Evolutionary conservation across 2,329 filamentous ascomycete species (phyloP).

Genomic region (Paecilomyces variotii): DNA sequence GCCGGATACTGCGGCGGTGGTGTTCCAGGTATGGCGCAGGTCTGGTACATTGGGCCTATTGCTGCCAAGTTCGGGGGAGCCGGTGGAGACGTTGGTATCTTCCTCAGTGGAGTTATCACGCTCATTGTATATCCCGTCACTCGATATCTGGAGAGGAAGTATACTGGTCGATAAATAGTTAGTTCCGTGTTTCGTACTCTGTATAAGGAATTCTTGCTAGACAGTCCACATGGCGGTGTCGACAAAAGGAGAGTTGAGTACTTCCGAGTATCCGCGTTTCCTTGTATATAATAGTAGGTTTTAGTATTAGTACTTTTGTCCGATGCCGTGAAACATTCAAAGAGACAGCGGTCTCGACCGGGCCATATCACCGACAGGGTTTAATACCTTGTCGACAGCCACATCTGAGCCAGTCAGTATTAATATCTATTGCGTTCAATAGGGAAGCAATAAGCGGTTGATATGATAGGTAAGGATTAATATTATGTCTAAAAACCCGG

Average conservation of each 20-base stretch:
- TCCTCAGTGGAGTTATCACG: constrained; percentile 6
- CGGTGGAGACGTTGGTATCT: constrained; percentile 12
- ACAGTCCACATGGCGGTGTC: no score
- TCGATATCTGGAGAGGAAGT: constrained; percentile 7
- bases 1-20: constrained; percentile 8
- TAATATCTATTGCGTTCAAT: not conserved
- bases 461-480: not conserved
- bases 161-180: constrained; percentile 1
- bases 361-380: not conserved
- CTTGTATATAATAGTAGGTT: no score
- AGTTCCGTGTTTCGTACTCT: not conserved
- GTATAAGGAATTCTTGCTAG: no score
- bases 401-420: not conserved
- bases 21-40: constrained; percentile 12
- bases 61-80: constrained; percentile 10
- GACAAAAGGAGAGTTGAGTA: no score
- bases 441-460: not conserved
- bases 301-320: not conserved
- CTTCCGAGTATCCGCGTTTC: no score
- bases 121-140: constrained; percentile 6
- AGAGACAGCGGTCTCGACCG: not conserved
- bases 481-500: not conserved
- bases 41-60: constrained; percentile 11
- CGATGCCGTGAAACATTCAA: not conserved
- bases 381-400: not conserved